Evolutionary conservation across 768 basidiomycete genomes (phyloP).

Genomic region (Boletus reticulatus): DNA sequence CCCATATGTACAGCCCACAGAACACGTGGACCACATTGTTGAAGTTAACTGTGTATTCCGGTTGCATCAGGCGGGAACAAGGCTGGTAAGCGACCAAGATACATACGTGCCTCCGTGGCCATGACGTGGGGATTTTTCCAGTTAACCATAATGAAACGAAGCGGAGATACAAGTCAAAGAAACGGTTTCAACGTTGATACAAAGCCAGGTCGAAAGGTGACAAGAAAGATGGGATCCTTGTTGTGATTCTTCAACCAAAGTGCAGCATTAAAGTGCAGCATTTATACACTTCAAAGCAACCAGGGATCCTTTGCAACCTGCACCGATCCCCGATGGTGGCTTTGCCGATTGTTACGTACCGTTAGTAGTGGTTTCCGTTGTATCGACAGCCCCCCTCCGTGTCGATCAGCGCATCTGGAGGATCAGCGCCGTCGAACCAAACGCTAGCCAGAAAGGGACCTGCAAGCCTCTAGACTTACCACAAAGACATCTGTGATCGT

Average conservation of each 20-base stretch:
- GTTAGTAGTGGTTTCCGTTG: background rate
- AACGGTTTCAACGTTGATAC: conserved; percentile 1
- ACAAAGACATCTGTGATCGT: background rate
- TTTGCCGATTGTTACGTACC: conserved; percentile 19
- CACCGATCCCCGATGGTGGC: conserved; percentile 8
- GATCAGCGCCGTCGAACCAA: background rate
- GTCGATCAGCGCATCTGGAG: background rate
- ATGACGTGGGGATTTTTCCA: conserved; percentile 25
- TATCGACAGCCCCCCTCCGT: background rate
- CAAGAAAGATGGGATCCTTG: conserved; percentile 3
- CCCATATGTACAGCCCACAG: conserved; percentile 69
- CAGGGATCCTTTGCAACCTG: conserved; percentile 18
- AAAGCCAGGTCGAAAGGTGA: conserved; percentile 4
- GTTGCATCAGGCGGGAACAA: conserved; percentile 1
- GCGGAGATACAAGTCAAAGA: conserved; percentile 10
- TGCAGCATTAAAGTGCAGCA: conserved; percentile 7
- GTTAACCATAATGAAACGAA: conserved; percentile 23
- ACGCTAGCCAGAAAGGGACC: background rate
- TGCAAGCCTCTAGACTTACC: background rate
- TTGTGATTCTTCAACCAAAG: conserved; percentile 1
- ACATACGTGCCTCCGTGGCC: conserved; percentile 24
- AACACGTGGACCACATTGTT: conserved; percentile 58
- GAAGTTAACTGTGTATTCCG: conserved; percentile 46
- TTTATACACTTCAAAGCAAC: conserved; percentile 26
- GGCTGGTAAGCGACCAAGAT: background rate